phyloP scores from a whole-genome alignment of 306 rosid species.

The Pyrus communis region DNA sequence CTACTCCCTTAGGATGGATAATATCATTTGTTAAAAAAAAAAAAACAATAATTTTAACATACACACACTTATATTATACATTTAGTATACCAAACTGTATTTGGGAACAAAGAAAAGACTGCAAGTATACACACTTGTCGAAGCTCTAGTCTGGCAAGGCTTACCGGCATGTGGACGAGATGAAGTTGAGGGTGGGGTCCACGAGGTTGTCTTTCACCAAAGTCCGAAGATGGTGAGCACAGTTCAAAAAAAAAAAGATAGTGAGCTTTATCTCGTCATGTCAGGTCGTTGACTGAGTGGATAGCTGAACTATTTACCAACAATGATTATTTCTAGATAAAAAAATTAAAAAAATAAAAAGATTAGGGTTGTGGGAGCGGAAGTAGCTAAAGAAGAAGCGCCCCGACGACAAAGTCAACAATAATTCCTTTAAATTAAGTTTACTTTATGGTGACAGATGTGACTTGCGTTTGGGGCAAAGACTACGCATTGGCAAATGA shows the following conservation, averaged over 20 bases:
- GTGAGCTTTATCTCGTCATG: neutral
- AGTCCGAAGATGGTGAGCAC: neutral
- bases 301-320: neutral
- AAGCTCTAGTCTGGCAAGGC: neutral
- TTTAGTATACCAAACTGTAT: rapidly evolving
- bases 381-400: neutral
- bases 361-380: neutral
- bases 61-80: too few relatives aligned
- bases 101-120: rapidly evolving
- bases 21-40: too few relatives aligned
- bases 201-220: neutral
- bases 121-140: neutral
- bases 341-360: too few relatives aligned
- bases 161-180: neutral
- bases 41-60: too few relatives aligned
- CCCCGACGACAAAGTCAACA: neutral
- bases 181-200: neutral
- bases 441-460: neutral
- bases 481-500: neutral
- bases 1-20: rapidly evolving
- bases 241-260: too few relatives aligned
- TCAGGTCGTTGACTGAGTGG: neutral
- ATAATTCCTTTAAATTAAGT: neutral
- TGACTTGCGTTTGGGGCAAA: neutral
- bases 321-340: neutral